Evolutionary conservation across 176 grass and related monocot species (phyloP), one percentile per base, ranked within the genome.

Genomic region (Elaeis guineensis): DNA sequence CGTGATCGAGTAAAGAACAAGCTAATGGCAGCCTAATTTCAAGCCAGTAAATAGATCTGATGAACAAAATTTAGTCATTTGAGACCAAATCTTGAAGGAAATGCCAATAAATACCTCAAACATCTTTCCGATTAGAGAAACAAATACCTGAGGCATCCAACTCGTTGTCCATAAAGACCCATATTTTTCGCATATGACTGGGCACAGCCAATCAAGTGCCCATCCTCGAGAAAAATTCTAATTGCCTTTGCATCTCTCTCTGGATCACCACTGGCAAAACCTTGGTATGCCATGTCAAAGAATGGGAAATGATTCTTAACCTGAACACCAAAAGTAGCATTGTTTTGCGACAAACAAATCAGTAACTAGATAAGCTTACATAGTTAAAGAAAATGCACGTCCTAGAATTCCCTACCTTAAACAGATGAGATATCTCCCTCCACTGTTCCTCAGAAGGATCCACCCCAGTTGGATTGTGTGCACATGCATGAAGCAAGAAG

Each of bases 211-310:
- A 98, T 98, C 65, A 85, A 74, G 62, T 89, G 84, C 26, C 93
- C 87, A 76, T 98, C 93, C 71, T 98, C 78, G 77, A 98, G 87
- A 73, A 98, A 98, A 61, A 98, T 98, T 39, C 76, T 74, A 58
- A 97, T 91, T 70, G 93, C 84, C 55, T 92, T 97, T 0, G 81
- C 93, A 87, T 97, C 87, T 81, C 78, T 91, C 60, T 92, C 87
- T 68, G 87, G 81, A 75, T 98, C 81, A 63, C 87, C 93, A 3
- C 79, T 98, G 39, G 93, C 93, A 89, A 98, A 98, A 58, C 93
- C 87, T 98, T 98, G 93, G 74, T 92, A 98, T 50, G 93, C 87
- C 93, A 98, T 98, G 66, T 98, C 93, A 88, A 98, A 98, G 62
- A 98, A 92, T 54, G 93, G 87, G 69, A 98, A 98, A 82, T 98